phyloP scores from a whole-genome alignment of 208 protist species.

The Giardia muris region DNA sequence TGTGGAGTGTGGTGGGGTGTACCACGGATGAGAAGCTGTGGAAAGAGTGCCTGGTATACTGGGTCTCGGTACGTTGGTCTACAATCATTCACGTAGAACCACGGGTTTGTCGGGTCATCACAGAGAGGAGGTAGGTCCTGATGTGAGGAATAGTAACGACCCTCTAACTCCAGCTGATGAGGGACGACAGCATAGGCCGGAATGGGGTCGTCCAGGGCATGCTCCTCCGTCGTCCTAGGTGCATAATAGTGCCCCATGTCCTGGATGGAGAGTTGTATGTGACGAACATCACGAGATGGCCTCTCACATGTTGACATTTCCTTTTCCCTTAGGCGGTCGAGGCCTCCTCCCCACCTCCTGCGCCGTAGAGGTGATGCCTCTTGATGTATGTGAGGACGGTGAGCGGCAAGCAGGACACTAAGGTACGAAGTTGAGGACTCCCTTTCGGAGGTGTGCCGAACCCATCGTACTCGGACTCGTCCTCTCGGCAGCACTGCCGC shows the following conservation, averaged over 20 bases:
- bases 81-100: conserved; percentile 12
- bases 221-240: background rate
- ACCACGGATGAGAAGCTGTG: background rate
- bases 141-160: background rate
- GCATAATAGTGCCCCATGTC: background rate
- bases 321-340: background rate
- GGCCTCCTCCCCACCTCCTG: background rate
- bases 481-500: background rate
- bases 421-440: background rate
- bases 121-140: conserved; percentile 6
- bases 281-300: no score
- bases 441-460: background rate
- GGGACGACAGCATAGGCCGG: background rate
- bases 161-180: background rate
- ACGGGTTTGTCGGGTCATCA: background rate
- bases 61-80: background rate
- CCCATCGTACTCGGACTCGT: background rate
- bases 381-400: background rate
- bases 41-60: background rate
- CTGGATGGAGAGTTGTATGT: background rate
- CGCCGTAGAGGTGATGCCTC: background rate
- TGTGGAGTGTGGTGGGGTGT: background rate
- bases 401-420: background rate
- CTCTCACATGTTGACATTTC: no score
- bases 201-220: background rate